Conservation (phyloP, 352 stramenopile genomes). For the Pythium insidiosum region DNA sequence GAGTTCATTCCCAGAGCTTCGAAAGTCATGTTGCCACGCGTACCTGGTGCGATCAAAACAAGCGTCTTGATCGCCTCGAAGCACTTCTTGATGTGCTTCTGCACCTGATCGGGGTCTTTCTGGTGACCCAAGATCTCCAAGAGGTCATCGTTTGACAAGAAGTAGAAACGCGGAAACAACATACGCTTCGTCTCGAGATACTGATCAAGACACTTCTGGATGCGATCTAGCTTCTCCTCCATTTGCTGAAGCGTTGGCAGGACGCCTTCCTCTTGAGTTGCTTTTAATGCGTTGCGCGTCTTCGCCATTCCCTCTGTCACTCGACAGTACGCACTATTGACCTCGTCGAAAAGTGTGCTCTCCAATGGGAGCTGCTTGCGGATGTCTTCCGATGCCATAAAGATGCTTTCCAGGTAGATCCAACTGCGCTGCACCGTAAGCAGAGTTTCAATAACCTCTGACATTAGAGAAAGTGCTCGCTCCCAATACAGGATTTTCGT, state of each 20-base stretch:
- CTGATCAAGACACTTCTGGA: constrained; percentile 84
- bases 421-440: constrained; percentile 90
- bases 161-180: constrained; percentile 84
- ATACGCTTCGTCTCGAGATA: constrained; percentile 86
- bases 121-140: constrained; percentile 83
- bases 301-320: constrained; percentile 75
- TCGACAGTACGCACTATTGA: constrained; percentile 69
- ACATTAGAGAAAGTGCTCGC: constrained; percentile 73
- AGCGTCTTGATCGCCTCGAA: constrained; percentile 88
- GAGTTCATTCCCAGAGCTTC: constrained; percentile 88
- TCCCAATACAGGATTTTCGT: constrained; percentile 88
- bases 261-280: constrained; percentile 51
- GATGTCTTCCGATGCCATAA: constrained; percentile 93
- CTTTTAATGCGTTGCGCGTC: constrained; percentile 65
- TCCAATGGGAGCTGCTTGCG: constrained; percentile 89
- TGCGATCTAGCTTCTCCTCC: constrained; percentile 83
- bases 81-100: constrained; percentile 90
- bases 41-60: constrained; percentile 47
- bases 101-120: constrained; percentile 83
- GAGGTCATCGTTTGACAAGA: constrained; percentile 85
- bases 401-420: constrained; percentile 95
- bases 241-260: constrained; percentile 65
- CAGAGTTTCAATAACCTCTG: constrained; percentile 87
- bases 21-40: constrained; percentile 76
- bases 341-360: constrained; percentile 79